Evolutionary conservation across 345 rosid genomes (phyloP).

Genomic region (Eucalyptus pauciflora): DNA sequence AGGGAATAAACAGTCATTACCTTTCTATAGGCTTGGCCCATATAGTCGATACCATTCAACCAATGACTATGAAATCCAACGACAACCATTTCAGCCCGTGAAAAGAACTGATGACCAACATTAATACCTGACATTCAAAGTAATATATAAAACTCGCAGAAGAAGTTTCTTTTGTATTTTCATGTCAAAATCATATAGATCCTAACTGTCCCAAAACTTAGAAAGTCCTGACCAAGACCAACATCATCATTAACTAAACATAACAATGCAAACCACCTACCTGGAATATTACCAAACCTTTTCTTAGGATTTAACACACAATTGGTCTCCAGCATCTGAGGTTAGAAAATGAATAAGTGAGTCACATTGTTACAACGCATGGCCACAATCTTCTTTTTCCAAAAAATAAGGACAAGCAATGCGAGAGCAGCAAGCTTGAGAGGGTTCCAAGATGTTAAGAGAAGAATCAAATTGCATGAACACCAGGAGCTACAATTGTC

Average conservation of each 20-base stretch:
- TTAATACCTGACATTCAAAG: constrained; percentile 47
- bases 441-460: neutral
- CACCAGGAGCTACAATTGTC: neutral
- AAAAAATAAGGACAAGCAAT: neutral
- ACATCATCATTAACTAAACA: neutral
- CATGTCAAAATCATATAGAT: neutral
- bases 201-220: neutral
- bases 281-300: constrained; percentile 69
- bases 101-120: constrained; percentile 83
- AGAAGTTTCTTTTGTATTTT: neutral
- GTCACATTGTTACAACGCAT: neutral
- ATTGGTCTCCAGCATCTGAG: constrained; percentile 43
- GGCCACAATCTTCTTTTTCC: neutral
- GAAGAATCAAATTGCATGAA: neutral
- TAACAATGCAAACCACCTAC: constrained; percentile 14
- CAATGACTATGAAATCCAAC: constrained; percentile 89
- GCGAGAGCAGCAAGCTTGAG: neutral
- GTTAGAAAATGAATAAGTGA: neutral
- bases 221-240: neutral
- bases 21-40: constrained; percentile 54
- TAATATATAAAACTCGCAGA: neutral
- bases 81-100: constrained; percentile 91
- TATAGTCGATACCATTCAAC: constrained; percentile 88
- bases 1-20: constrained; percentile 15
- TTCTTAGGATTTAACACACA: constrained; percentile 41